phyloP scores from a whole-genome alignment of 345 rosid species.

The Salix suchowensis region DNA sequence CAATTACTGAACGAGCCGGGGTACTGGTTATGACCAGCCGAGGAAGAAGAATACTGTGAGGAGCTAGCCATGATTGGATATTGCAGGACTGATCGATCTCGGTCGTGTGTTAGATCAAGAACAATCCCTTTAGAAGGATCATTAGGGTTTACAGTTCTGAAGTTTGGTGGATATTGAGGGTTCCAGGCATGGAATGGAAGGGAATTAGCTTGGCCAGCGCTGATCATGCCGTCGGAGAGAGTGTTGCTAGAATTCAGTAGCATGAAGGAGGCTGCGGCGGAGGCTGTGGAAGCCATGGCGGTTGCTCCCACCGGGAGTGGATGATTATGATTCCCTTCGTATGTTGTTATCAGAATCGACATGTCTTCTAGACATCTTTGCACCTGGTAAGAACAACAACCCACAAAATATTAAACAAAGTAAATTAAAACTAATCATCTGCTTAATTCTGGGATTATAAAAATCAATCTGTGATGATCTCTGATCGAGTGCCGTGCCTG shows the following conservation, averaged over 20 bases:
- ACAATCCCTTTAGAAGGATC: constrained; percentile 43
- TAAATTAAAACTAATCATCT: not conserved
- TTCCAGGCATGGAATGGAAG: constrained; percentile 13
- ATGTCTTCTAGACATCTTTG: constrained; percentile 62
- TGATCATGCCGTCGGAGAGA: constrained; percentile 13
- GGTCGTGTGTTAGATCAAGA: constrained; percentile 36
- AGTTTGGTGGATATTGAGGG: constrained; percentile 18
- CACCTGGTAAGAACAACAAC: constrained; percentile 22
- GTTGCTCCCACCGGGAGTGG: constrained; percentile 62
- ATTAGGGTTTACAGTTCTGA: constrained; percentile 18
- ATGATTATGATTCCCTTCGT: constrained; percentile 58
- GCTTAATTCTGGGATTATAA: not conserved
- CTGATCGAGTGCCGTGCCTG: constrained; percentile 20
- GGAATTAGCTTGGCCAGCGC: constrained; percentile 12
- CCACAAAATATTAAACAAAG: not conserved
- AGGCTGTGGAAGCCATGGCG: constrained; percentile 53
- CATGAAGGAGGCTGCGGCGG: constrained; percentile 46
- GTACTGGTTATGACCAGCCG: constrained; percentile 1
- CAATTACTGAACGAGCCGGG: constrained; percentile 1
- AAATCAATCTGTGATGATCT: not conserved
- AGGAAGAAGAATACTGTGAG: constrained; percentile 4
- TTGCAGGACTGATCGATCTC: not conserved
- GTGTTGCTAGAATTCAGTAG: constrained; percentile 38
- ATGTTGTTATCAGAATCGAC: constrained; percentile 59
- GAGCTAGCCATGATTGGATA: constrained; percentile 13